phyloP scores from a whole-genome alignment of 108 stramenopile genomes.

The Nitzschia inconspicua region DNA sequence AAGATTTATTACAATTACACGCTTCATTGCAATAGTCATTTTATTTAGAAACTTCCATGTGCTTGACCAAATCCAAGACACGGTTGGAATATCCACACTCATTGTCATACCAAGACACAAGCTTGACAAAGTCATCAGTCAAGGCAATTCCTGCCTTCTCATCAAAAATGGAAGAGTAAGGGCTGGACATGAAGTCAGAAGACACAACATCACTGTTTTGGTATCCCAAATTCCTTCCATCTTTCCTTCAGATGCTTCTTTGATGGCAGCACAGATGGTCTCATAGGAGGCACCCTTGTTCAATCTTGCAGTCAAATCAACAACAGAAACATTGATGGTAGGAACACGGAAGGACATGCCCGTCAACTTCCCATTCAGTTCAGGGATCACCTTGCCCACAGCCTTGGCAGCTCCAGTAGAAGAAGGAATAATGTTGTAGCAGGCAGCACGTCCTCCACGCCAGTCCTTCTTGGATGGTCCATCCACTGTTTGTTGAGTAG shows the following conservation, averaged over 20 bases:
- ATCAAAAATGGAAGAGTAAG: conserved; percentile 94
- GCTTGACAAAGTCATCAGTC: conserved; percentile 96
- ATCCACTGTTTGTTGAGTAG: conserved; percentile 98
- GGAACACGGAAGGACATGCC: conserved; percentile 99
- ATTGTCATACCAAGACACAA: conserved; percentile 98
- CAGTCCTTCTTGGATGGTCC: conserved; percentile 98
- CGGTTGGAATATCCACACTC: conserved; percentile 94
- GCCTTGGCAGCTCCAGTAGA: conserved; percentile 96
- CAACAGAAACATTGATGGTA: conserved; percentile 94
- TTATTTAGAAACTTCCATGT: conserved; percentile 89
- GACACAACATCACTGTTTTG: conserved; percentile 93
- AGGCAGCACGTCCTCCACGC: conserved; percentile 97
- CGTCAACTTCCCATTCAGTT: conserved; percentile 95
- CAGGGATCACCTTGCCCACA: conserved; percentile 96
- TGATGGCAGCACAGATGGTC: conserved; percentile 91
- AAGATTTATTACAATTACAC: background rate
- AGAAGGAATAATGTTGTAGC: conserved; percentile 99
- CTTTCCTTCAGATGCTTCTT: conserved; percentile 89
- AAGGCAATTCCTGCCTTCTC: conserved; percentile 97
- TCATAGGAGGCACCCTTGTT: conserved; percentile 93
- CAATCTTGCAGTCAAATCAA: conserved; percentile 92
- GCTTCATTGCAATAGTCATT: too few relatives aligned
- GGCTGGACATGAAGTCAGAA: conserved; percentile 91
- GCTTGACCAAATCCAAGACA: conserved; percentile 91
- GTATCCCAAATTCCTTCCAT: conserved; percentile 94